Conservation (phyloP, 2,329 filamentous ascomycete genomes). For the Coniella vitis region DNA sequence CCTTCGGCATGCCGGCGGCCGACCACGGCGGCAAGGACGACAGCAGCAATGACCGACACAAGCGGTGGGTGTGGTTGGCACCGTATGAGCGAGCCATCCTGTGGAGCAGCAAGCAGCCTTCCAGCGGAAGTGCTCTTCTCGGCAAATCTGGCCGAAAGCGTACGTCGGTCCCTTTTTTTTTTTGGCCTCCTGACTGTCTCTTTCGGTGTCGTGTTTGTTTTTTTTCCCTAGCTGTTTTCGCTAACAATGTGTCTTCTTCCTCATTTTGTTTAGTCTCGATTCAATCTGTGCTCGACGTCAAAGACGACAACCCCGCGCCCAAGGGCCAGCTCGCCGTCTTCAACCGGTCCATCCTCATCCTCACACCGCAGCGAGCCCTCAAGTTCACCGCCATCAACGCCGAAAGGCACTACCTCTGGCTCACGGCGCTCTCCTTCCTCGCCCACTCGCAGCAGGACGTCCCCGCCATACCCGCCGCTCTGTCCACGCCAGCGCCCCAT, state of each 20-base stretch:
- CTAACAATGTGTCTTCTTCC: too few species aligned
- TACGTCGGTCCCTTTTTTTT: too few species aligned
- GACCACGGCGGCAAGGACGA: conserved; percentile 63
- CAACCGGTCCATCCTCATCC: conserved; percentile 87
- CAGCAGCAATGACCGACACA: conserved; percentile 74
- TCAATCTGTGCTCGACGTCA: conserved; percentile 94
- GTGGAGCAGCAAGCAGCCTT: conserved; percentile 97
- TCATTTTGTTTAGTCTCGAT: conserved; percentile 68
- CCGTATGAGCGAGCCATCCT: conserved; percentile 94
- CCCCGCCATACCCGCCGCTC: conserved; percentile 58
- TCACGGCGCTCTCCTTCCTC: conserved; percentile 89
- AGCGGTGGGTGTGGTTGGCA: conserved; percentile 96
- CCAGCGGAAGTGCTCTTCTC: conserved; percentile 76
- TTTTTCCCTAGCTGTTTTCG: too few species aligned
- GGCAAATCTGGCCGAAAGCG: conserved; percentile 88
- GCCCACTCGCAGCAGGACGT: conserved; percentile 80
- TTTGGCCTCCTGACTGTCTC: too few species aligned
- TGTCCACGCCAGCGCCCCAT: conserved; percentile 44
- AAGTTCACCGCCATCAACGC: conserved; percentile 84
- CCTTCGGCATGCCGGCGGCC: conserved; percentile 66
- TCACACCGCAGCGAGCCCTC: conserved; percentile 86
- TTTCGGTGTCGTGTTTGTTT: too few species aligned
- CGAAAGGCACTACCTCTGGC: conserved; percentile 90
- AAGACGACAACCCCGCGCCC: conserved; percentile 82
- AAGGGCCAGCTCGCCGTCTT: conserved; percentile 63